Base-by-base conservation (phyloP, 352 stramenopile genomes). In the Phytopythium delawarense region DNA sequence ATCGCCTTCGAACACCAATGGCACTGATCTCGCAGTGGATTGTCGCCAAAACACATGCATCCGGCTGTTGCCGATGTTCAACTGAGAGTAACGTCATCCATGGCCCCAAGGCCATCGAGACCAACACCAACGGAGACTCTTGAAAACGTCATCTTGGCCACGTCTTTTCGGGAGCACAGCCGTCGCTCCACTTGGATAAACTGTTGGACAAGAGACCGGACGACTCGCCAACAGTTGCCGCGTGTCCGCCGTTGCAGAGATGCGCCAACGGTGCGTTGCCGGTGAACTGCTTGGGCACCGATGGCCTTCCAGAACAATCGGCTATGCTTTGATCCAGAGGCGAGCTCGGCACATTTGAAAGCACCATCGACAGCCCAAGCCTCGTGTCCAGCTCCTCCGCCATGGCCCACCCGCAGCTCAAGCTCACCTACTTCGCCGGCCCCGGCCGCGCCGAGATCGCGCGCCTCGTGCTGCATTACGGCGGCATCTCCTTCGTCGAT, bases 361-460 rank as follows among this genome's bases (percentile, higher is more conserved):
- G 20, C 39, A 39, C 53, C 35, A 5, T 13, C 37, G 13, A 21
- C 11, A 46, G 34, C 52, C 4, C 52, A 58, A 58, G 52, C 32
- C 2, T 7, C 18, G 5, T 12, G 13, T 21, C 15, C 28, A 40
- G 12, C 32, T 35, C 7, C 20, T 32, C 28, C 51, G 65, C 62
- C 16, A 76, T 68, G 63, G 48, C 40, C 40, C 63, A 70, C 46
- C 59, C 59, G 12, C 51, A 70, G 32, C 35, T 89, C 56, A 84
- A 83, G 66, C 62, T 92, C 28, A 82, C 67, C 21, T 93, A 91
- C 75, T 90, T 92, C 52, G 61, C 86, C 53, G 25, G 63, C 45
- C 53, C 66, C 20, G 82, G 62, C 18, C 75, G 71, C 35, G 84
- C 55, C 6, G 82, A 92, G 70, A 39, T 82, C 25, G 21, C 75